Evolutionary conservation across 306 rosid species (phyloP).

Genomic region (Prunus dulcis): DNA sequence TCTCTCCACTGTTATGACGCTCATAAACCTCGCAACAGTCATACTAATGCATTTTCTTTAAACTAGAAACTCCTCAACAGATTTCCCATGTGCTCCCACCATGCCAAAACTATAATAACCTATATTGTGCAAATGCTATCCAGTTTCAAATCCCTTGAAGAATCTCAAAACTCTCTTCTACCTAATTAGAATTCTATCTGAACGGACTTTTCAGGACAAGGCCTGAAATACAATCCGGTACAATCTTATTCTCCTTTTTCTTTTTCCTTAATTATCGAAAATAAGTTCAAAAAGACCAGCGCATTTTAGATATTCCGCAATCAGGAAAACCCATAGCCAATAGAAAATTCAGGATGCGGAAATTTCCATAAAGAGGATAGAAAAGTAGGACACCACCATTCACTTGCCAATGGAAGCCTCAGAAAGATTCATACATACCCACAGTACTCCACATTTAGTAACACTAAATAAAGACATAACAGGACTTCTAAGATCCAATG

Average conservation of each 20-base stretch:
- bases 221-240: background rate
- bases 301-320: too few species aligned
- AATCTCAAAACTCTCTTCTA: background rate
- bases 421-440: background rate
- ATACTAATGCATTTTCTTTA: background rate
- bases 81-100: background rate
- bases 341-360: background rate
- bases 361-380: background rate
- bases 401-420: background rate
- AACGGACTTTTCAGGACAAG: background rate
- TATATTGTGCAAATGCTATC: background rate
- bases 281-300: background rate
- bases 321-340: background rate
- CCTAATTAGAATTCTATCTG: background rate
- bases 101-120: background rate
- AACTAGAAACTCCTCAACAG: background rate
- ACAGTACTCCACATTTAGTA: background rate
- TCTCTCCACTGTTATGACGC: background rate
- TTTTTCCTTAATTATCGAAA: too few species aligned
- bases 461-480: background rate
- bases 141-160: background rate
- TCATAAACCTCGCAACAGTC: background rate
- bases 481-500: too few species aligned
- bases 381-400: background rate
- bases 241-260: background rate